Evolutionary conservation across 176 grass and related monocot genomes (phyloP).

Genomic region (Raddia guianensis): DNA sequence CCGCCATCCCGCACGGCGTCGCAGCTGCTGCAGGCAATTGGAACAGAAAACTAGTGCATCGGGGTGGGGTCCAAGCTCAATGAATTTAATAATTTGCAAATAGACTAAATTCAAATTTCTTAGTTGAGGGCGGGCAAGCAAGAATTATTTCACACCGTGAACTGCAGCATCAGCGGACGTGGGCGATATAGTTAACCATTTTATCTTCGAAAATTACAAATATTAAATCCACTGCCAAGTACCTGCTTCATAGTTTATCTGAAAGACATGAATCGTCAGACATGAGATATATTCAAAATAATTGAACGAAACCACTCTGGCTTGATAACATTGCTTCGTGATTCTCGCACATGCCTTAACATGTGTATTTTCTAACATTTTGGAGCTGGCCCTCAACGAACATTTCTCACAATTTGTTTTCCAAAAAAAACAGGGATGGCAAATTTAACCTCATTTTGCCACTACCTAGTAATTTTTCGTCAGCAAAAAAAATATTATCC

Average conservation of each 20-base stretch:
- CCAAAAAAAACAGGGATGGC: not conserved
- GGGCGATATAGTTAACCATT: not conserved
- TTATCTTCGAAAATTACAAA: slow-evolving; percentile 5
- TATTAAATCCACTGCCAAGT: slow-evolving; percentile 30
- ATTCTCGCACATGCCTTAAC: not conserved
- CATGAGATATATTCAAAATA: slow-evolving; percentile 24
- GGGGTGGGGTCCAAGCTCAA: too few species aligned
- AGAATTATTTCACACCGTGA: too few species aligned
- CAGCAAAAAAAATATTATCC: not conserved
- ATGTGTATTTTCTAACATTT: not conserved
- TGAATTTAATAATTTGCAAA: not conserved
- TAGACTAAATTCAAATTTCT: not conserved
- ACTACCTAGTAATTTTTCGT: not conserved
- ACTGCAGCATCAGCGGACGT: not conserved
- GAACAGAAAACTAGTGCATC: too few species aligned
- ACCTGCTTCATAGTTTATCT: slow-evolving; percentile 43
- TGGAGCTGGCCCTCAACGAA: not conserved
- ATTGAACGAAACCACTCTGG: slow-evolving; percentile 17
- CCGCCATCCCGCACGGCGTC: too few species aligned
- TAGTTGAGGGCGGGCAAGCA: not conserved
- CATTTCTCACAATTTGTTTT: not conserved
- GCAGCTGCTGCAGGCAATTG: too few species aligned
- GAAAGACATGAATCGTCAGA: slow-evolving; percentile 32
- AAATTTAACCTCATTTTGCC: not conserved
- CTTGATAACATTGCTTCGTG: not conserved